These are phyloP conservation scores for Tolypocladium endophyticum DNA, from an alignment of 2,329 filamentous ascomycete genomes.

Conservation along the genomic window DNA sequence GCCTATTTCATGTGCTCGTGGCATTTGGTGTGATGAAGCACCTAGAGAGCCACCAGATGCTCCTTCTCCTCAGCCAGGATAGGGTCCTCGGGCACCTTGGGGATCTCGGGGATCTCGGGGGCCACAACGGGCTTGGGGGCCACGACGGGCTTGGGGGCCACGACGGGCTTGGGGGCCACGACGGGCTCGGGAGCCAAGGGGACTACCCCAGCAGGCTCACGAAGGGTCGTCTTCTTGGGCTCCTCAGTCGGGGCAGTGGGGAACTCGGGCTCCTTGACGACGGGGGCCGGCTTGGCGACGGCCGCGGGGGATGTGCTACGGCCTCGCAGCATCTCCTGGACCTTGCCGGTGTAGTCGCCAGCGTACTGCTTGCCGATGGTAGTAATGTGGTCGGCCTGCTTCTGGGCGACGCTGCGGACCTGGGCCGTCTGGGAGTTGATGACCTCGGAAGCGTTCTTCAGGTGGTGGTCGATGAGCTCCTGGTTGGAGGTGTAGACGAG, in stretches of 20 bases:
- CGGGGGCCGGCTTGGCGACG: slow-evolving; percentile 17
- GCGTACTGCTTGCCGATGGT: slow-evolving; percentile 57
- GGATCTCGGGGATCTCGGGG: neutral
- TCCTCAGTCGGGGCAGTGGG: slow-evolving; percentile 26
- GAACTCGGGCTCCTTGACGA: slow-evolving; percentile 20
- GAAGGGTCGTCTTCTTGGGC: slow-evolving; percentile 12
- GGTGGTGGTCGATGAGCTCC: slow-evolving; percentile 56
- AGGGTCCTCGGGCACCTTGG: slow-evolving; percentile 7
- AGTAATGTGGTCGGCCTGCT: slow-evolving; percentile 54
- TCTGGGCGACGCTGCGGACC: slow-evolving; percentile 49
- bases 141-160: no score
- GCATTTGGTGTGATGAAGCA: slow-evolving; percentile 11
- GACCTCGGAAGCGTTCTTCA: slow-evolving; percentile 46
- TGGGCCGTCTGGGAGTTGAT: slow-evolving; percentile 54
- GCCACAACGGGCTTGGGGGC: no score
- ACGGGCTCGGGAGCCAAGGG: neutral
- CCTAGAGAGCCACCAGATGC: slow-evolving; percentile 19
- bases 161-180: no score
- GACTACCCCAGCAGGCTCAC: slow-evolving; percentile 12
- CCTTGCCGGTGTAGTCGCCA: slow-evolving; percentile 58
- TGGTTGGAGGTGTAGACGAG: slow-evolving; percentile 58
- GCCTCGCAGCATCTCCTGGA: slow-evolving; percentile 51
- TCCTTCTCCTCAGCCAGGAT: slow-evolving; percentile 14
- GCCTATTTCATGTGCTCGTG: slow-evolving; percentile 15
- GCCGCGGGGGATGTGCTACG: slow-evolving; percentile 31